A percentile compares a stretch with the other conserved stretches of the same genome.
phyloP scores from a whole-genome alignment of 306 rosid species.

The Astragalus glycyphyllos region DNA sequence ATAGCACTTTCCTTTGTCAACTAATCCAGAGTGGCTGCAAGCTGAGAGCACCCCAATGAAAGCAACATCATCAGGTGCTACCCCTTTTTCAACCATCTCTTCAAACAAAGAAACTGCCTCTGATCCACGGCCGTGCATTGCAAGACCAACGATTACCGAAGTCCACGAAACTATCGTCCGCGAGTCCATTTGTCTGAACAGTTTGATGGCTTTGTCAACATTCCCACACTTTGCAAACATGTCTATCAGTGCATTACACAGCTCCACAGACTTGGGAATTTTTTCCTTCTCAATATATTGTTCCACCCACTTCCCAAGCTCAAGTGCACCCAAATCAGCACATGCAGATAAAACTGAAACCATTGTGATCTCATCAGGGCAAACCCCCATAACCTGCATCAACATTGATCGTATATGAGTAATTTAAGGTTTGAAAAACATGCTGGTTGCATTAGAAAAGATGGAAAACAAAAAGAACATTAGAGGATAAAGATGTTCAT shows the following conservation, averaged over 20 bases:
- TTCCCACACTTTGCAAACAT: constrained; percentile 95
- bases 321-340: constrained; percentile 83
- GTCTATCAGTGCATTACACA: constrained; percentile 84
- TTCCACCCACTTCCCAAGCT: constrained; percentile 93
- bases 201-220: constrained; percentile 67
- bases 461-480: no score
- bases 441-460: neutral
- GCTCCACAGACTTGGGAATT: constrained; percentile 65
- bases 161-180: constrained; percentile 91
- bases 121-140: constrained; percentile 84
- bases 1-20: constrained; percentile 68
- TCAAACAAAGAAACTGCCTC: constrained; percentile 76
- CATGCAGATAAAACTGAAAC: constrained; percentile 82
- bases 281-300: constrained; percentile 64
- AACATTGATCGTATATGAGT: neutral
- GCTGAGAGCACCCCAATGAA: constrained; percentile 89
- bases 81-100: constrained; percentile 66
- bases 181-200: constrained; percentile 62
- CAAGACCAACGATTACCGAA: constrained; percentile 82
- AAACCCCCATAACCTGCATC: constrained; percentile 70
- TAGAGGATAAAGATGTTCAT: no score
- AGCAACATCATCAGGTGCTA: constrained; percentile 78
- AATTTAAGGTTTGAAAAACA: neutral
- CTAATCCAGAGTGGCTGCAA: constrained; percentile 84
- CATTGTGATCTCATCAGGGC: constrained; percentile 89